A percentile compares a stretch with the other conserved stretches of the same genome.
These are phyloP conservation scores for Blastocystis sp. DNA, from an alignment of 352 stramenopile species.

Conservation along the genomic window DNA sequence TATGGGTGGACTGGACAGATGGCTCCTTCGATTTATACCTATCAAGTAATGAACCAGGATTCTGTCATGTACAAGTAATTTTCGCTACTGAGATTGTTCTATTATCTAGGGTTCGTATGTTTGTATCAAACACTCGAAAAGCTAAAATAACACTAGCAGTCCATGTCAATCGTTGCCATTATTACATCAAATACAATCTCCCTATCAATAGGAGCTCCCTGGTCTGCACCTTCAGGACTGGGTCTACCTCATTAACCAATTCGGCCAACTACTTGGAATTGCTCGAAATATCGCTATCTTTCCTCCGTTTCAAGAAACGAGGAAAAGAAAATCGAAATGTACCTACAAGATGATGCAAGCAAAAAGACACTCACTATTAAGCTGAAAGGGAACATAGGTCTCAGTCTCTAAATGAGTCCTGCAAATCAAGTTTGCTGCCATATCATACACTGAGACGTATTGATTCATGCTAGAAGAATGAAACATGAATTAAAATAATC, in stretches of 20 bases:
- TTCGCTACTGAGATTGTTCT: background rate
- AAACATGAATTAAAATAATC: background rate
- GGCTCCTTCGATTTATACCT: background rate
- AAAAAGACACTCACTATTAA: too few species aligned
- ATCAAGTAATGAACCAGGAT: background rate
- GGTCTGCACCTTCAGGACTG: background rate
- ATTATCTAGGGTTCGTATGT: background rate
- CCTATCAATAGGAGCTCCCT: background rate
- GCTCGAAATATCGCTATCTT: background rate
- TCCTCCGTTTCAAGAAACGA: background rate
- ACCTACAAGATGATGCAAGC: background rate
- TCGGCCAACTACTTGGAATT: background rate
- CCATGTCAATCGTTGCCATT: slow-evolving; percentile 51
- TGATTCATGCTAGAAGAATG: background rate
- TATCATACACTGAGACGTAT: background rate
- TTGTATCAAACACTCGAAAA: slow-evolving; percentile 11
- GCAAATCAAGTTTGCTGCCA: too few species aligned
- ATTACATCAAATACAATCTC: slow-evolving; percentile 51
- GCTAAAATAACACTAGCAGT: slow-evolving; percentile 7
- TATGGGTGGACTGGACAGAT: background rate
- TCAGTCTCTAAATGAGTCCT: too few species aligned
- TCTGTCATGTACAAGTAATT: background rate
- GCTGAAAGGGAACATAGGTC: too few species aligned
- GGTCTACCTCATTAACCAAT: too few species aligned
- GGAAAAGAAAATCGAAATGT: background rate